Evolutionary conservation across 805 yeast species (phyloP).

Genomic region (Candida nonsorbophila): DNA sequence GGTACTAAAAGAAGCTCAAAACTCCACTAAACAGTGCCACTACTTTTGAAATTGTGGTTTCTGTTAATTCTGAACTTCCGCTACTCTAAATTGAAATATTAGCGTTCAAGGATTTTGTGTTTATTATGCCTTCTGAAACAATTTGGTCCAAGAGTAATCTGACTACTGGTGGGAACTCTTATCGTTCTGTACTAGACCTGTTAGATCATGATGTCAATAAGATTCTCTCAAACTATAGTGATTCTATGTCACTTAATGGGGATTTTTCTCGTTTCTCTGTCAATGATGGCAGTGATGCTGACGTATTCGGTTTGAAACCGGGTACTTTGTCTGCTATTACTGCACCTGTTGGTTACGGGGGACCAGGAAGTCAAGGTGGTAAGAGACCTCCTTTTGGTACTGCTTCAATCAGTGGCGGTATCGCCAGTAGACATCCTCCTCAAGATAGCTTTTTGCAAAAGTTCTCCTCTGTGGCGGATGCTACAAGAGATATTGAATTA

Average conservation of each 20-base stretch:
- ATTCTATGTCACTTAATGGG: no score
- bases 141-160: constrained; percentile 32
- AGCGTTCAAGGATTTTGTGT: no score
- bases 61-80: no score
- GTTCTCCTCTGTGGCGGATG: constrained; percentile 62
- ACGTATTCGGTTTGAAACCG: constrained; percentile 40
- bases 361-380: constrained; percentile 5
- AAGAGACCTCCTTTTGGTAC: constrained; percentile 39
- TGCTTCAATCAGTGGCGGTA: constrained; percentile 57
- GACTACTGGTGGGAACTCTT: constrained; percentile 1
- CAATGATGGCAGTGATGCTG: constrained; percentile 39
- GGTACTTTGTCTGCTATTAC: constrained; percentile 45
- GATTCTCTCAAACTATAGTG: constrained; percentile 13
- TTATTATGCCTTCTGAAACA: no score
- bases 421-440: constrained; percentile 42
- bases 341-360: constrained; percentile 37
- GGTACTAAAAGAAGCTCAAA: no score
- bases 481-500: constrained; percentile 60
- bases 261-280: constrained; percentile 27
- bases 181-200: constrained; percentile 31
- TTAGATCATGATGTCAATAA: constrained; percentile 39
- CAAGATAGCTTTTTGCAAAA: constrained; percentile 53
- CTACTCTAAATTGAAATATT: no score
- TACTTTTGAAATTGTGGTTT: no score
- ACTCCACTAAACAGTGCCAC: no score